A percentile compares a stretch with the other conserved stretches of the same genome.
These are phyloP conservation scores for Magnusiomyces tetraspermus DNA, from an alignment of 1,139 yeast species.

Conservation along the genomic window DNA sequence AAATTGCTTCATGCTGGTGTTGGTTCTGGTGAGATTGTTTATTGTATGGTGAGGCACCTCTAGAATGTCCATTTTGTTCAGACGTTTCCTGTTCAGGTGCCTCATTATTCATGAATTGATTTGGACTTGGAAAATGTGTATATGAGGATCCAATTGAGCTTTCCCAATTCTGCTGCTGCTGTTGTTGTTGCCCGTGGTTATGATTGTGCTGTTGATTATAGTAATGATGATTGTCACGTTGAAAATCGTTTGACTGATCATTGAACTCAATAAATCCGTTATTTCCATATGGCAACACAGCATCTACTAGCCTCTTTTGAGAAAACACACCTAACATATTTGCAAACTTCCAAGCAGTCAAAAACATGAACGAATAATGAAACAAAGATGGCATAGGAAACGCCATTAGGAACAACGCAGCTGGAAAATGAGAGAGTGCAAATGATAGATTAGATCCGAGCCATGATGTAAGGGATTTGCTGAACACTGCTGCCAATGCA, in stretches of 20 bases:
- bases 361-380: conserved; percentile 29
- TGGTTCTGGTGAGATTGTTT: too few relatives aligned
- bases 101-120: too few relatives aligned
- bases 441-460: conserved; percentile 78
- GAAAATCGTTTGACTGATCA: conserved; percentile 52
- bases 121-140: too few relatives aligned
- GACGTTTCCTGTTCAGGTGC: too few relatives aligned
- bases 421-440: conserved; percentile 67
- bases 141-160: too few relatives aligned
- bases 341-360: conserved; percentile 45
- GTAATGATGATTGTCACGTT: too few relatives aligned
- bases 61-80: too few relatives aligned
- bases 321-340: conserved; percentile 13
- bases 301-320: background rate
- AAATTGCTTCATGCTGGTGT: too few relatives aligned
- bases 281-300: conserved; percentile 53
- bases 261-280: conserved; percentile 62
- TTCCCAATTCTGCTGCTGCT: too few relatives aligned
- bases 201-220: too few relatives aligned
- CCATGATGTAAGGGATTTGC: conserved; percentile 55
- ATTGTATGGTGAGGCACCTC: too few relatives aligned
- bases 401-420: conserved; percentile 54
- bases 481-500: conserved; percentile 57
- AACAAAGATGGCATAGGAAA: conserved; percentile 36
- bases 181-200: too few relatives aligned